Base-by-base conservation (phyloP, 352 stramenopile species). In the Pythium chondricola region DNA sequence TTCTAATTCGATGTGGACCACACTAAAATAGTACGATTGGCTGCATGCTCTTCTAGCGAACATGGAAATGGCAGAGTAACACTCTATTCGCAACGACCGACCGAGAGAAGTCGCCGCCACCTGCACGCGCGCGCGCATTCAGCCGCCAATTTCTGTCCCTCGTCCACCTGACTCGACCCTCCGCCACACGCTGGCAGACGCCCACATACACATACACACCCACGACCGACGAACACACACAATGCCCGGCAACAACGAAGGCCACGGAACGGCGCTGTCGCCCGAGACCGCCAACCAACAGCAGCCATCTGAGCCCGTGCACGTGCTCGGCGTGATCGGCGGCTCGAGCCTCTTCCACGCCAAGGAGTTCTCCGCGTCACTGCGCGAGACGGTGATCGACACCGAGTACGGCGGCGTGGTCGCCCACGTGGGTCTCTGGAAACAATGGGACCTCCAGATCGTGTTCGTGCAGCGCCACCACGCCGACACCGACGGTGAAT, bases 381-480 rank as follows among this genome's bases (percentile, higher is more conserved):
- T 92, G 7, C 45, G 65, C 35, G 52, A 86, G 54, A 68, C 76
- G 31, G 63, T 84, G 14, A 69, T 90, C 27, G 49, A 70, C 16
- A 95, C 83, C 9, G 57, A 78, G 49, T 87, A 74, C 44, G 83
- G 83, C 20, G 33, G 43, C 40, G 82, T 93, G 8, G 60, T 91
- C 37, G 67, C 69, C 22, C 60, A 86, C 49, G 62, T 83, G 32
- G 82, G 78, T 25, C 20, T 32, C 20, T 92, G 81, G 81, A 58
- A 53, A 21, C 40, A 39, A 18, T 61, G 58, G 20, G 32, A 67
- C 24, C 55, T 89, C 16, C 59, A 83, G 48, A 64, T 95, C 38
- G 79, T 93, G 47, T 93, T 93, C 56, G 61, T 93, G 21, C 85
- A 95, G 69, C 80, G 85, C 47, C 85, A 95, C 54, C 78, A 91